A percentile compares a stretch with the other conserved stretches of the same genome.
Conservation (phyloP, 2,329 filamentous ascomycete genomes). For the Monilinia laxa region DNA sequence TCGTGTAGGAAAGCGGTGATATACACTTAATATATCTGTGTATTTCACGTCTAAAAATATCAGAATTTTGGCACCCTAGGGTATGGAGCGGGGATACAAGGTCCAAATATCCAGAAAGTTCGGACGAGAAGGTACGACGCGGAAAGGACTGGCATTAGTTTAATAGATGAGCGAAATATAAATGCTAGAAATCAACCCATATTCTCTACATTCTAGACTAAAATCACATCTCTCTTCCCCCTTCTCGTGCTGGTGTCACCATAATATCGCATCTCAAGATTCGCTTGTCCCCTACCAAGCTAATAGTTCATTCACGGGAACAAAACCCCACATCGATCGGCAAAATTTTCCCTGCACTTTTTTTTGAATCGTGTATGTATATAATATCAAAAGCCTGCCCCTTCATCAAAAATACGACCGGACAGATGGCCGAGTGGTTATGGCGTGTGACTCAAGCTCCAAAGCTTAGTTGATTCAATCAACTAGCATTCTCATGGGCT, state of each 20-base stretch:
- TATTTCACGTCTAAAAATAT: too few species aligned
- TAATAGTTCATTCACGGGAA: neutral
- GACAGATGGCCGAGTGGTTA: constrained; percentile 26
- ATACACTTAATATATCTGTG: too few species aligned
- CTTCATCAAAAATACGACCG: neutral
- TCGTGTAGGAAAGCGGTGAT: too few species aligned
- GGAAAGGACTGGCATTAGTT: neutral
- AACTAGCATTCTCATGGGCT: constrained; percentile 23
- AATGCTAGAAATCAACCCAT: neutral
- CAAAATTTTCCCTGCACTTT: neutral
- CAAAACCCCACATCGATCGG: constrained; percentile 3
- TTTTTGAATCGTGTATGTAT: rapidly evolving
- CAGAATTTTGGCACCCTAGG: too few species aligned
- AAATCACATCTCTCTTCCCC: neutral
- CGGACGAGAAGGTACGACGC: neutral
- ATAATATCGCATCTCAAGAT: neutral
- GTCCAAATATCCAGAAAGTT: neutral
- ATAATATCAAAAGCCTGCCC: rapidly evolving
- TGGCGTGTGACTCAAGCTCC: constrained; percentile 25
- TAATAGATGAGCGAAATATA: neutral
- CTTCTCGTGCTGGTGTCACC: neutral
- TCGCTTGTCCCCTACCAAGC: neutral
- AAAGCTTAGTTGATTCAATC: constrained; percentile 7
- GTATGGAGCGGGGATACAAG: too few species aligned
- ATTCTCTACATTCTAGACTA: neutral